Evolutionary conservation across 2,329 filamentous ascomycete genomes (phyloP).

Genomic region (Domatiomyces globalis): DNA sequence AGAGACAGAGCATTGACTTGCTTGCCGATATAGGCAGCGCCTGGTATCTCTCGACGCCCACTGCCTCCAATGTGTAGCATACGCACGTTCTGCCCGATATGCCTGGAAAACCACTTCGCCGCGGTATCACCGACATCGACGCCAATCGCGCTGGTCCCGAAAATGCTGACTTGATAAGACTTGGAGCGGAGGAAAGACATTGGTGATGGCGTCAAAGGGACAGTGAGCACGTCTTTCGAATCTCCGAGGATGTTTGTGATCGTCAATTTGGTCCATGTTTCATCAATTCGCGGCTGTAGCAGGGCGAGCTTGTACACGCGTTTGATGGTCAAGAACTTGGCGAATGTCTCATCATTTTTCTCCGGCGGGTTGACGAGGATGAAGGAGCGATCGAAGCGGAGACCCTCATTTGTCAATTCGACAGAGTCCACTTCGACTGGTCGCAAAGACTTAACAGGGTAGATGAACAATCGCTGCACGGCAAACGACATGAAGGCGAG

Average conservation of each 20-base stretch:
- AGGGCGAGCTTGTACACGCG: slow-evolving; percentile 14
- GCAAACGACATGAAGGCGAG: neutral
- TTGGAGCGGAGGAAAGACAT: slow-evolving; percentile 10
- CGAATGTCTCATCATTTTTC: slow-evolving; percentile 8
- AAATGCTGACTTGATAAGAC: slow-evolving; percentile 16
- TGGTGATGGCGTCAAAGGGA: slow-evolving; percentile 14
- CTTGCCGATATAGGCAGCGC: slow-evolving; percentile 15
- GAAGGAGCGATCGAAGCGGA: slow-evolving; percentile 16
- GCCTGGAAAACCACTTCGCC: slow-evolving; percentile 14
- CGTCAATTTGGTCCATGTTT: slow-evolving; percentile 16
- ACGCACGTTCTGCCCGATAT: slow-evolving; percentile 12
- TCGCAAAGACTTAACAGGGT: slow-evolving; percentile 16
- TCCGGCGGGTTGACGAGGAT: slow-evolving; percentile 13
- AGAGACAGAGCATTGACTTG: slow-evolving; percentile 13
- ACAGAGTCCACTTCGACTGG: slow-evolving; percentile 15
- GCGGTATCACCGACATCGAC: slow-evolving; percentile 14
- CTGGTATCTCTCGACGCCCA: slow-evolving; percentile 16
- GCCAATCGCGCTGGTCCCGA: slow-evolving; percentile 15
- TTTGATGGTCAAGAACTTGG: slow-evolving; percentile 16
- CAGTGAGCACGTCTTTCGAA: slow-evolving; percentile 3
- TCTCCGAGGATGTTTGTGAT: slow-evolving; percentile 3
- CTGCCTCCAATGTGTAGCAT: slow-evolving; percentile 15
- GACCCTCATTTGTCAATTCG: slow-evolving; percentile 16
- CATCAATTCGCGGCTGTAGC: slow-evolving; percentile 14
- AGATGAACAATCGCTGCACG: slow-evolving; percentile 11